phyloP scores from a whole-genome alignment of 1,284 basidiomycete species.

The Rhodofomes roseus region DNA sequence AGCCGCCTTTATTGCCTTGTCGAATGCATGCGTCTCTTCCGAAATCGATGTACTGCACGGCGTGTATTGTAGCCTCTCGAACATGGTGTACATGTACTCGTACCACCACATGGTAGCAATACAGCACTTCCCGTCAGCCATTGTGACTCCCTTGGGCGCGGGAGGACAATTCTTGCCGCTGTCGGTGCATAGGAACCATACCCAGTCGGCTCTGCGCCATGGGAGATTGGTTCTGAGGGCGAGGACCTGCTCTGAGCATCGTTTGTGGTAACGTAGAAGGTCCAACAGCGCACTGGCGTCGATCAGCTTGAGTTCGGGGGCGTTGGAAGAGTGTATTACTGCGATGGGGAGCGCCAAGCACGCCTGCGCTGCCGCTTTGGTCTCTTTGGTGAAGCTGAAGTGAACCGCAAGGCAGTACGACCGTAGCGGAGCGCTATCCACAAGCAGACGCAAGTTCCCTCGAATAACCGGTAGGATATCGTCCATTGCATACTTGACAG shows the following conservation, averaged over 20 bases:
- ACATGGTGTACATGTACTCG: not conserved
- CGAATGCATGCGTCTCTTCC: not conserved
- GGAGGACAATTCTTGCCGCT: not conserved
- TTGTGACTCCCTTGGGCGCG: not conserved
- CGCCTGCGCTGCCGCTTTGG: not conserved
- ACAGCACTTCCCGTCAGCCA: not conserved
- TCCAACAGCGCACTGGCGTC: not conserved
- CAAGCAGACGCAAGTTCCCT: not conserved
- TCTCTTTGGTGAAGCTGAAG: not conserved
- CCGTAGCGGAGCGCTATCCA: not conserved
- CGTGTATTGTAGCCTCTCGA: not conserved
- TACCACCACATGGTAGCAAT: not conserved
- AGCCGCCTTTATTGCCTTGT: not conserved
- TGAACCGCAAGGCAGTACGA: not conserved
- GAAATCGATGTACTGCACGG: not conserved
- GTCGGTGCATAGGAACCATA: not conserved
- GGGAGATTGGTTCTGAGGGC: not conserved
- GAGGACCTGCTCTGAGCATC: not conserved
- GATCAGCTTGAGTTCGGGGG: not conserved
- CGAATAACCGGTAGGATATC: not conserved
- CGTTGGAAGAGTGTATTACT: not conserved
- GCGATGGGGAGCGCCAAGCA: not conserved
- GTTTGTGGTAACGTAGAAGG: not conserved
- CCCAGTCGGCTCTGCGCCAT: not conserved
- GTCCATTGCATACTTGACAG: not conserved